Conservation (phyloP, 192 early-diverging fungal genomes). For the Borealophlyctis nickersoniae region DNA sequence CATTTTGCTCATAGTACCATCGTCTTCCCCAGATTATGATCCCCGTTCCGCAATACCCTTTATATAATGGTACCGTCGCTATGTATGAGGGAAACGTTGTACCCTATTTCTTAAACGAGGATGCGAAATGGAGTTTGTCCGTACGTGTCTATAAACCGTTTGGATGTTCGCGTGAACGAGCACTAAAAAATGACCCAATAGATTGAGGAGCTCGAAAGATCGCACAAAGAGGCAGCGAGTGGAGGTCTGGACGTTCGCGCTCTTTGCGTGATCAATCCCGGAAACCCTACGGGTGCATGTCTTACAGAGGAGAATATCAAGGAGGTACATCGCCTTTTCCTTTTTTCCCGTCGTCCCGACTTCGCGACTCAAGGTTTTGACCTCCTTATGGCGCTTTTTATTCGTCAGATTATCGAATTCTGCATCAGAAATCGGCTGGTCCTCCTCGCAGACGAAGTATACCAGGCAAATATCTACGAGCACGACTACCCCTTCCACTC, state of each 20-base stretch:
- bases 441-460: slow-evolving; percentile 95
- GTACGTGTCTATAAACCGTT: slow-evolving; percentile 14
- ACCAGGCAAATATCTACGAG: slow-evolving; percentile 94
- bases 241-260: slow-evolving; percentile 87
- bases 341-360: slow-evolving; percentile 5
- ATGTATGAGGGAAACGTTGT: slow-evolving; percentile 82
- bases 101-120: slow-evolving; percentile 91
- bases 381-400: no score
- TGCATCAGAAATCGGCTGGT: slow-evolving; percentile 79
- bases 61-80: slow-evolving; percentile 91
- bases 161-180: neutral
- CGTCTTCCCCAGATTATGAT: slow-evolving; percentile 78
- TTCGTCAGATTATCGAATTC: slow-evolving; percentile 73
- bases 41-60: slow-evolving; percentile 97
- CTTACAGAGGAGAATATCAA: slow-evolving; percentile 78
- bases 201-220: slow-evolving; percentile 57
- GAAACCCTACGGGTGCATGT: slow-evolving; percentile 96
- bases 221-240: slow-evolving; percentile 61
- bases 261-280: slow-evolving; percentile 95
- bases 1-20: neutral
- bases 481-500: slow-evolving; percentile 84
- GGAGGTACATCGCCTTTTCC: slow-evolving; percentile 45
- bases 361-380: neutral
- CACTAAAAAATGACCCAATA: neutral
- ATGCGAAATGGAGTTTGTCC: slow-evolving; percentile 76